Conservation (phyloP, 257 asterid species). For the Eustoma russellianum region DNA sequence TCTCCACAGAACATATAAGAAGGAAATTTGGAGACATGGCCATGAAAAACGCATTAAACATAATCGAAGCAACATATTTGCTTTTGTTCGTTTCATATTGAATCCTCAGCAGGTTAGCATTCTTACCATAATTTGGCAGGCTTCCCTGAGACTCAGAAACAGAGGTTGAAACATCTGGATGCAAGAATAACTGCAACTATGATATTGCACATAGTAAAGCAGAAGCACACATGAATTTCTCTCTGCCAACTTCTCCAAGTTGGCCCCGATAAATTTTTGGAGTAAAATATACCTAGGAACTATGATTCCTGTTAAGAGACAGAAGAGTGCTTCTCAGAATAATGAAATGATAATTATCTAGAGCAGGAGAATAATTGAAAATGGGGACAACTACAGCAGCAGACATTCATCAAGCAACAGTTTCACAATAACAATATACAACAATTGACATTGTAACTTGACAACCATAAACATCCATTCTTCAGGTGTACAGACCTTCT, state of each 20-base stretch:
- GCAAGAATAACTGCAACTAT: neutral
- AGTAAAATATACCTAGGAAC: conserved; percentile 3
- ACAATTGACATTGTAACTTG: too few species aligned
- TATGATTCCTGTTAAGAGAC: conserved; percentile 21
- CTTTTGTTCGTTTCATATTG: too few species aligned
- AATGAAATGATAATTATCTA: neutral
- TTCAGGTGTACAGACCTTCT: too few species aligned
- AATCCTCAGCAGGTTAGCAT: too few species aligned
- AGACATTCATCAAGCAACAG: neutral
- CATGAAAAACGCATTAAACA: too few species aligned
- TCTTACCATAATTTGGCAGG: neutral
- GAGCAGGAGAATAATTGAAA: neutral
- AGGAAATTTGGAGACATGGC: too few species aligned
- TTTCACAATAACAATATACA: too few species aligned
- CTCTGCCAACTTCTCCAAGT: neutral
- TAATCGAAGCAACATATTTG: neutral
- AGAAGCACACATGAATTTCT: neutral
- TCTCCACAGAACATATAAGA: too few species aligned
- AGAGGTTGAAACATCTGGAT: neutral
- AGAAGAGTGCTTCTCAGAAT: neutral
- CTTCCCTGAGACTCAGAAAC: neutral
- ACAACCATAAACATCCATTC: too few species aligned
- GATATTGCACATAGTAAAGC: too few species aligned
- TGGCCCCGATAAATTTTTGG: neutral
- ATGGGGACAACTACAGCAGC: neutral